Evolutionary conservation across 2,329 filamentous ascomycete genomes (phyloP).

Genomic region (Dactylellina cionopaga): DNA sequence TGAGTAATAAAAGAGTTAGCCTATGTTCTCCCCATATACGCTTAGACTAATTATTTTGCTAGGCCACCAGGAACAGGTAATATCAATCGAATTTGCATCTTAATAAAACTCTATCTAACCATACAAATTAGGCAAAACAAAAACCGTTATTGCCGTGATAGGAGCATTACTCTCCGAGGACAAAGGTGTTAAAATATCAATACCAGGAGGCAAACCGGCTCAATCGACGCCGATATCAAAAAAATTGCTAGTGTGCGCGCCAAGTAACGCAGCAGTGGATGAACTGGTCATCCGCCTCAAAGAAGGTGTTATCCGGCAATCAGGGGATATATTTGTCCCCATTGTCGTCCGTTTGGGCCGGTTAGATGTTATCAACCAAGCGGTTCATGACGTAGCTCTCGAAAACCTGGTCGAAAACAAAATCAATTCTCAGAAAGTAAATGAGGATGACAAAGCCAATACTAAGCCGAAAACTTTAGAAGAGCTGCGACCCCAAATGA

Average conservation of each 20-base stretch:
- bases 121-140: slow-evolving; percentile 78
- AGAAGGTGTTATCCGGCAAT: slow-evolving; percentile 79
- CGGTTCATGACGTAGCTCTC: slow-evolving; percentile 88
- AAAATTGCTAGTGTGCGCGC: slow-evolving; percentile 95
- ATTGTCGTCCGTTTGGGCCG: slow-evolving; percentile 90
- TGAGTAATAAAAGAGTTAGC: slow-evolving; percentile 62
- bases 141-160: slow-evolving; percentile 96
- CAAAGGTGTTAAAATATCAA: slow-evolving; percentile 58
- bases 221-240: slow-evolving; percentile 67
- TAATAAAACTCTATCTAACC: slow-evolving; percentile 1
- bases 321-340: slow-evolving; percentile 77
- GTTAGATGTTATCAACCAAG: slow-evolving; percentile 89
- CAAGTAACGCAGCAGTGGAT: slow-evolving; percentile 97
- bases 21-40: slow-evolving; percentile 34
- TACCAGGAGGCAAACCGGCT: slow-evolving; percentile 58
- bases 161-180: slow-evolving; percentile 74
- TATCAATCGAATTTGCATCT: neutral
- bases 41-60: slow-evolving; percentile 55
- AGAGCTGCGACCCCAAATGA: slow-evolving; percentile 68
- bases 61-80: slow-evolving; percentile 81
- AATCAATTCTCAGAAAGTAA: slow-evolving; percentile 67
- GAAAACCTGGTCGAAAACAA: slow-evolving; percentile 81
- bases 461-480: slow-evolving; percentile 51
- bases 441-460: slow-evolving; percentile 61
- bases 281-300: slow-evolving; percentile 94